Conservation (phyloP, 768 basidiomycete species). For the Lyophyllum semitale region DNA sequence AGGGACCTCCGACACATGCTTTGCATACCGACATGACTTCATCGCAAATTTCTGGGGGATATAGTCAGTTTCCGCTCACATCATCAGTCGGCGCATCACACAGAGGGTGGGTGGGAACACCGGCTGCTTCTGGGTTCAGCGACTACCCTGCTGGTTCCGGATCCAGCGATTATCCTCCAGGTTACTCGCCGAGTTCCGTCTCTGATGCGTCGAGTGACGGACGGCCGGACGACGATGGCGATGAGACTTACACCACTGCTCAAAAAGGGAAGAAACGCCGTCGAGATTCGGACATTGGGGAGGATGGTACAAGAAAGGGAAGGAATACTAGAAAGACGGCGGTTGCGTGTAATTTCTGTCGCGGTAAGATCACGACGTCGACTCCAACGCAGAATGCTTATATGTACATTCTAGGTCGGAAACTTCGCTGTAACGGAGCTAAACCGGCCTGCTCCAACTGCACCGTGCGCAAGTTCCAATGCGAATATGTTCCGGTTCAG, state of each 20-base stretch:
- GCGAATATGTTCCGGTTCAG: slow-evolving; percentile 52
- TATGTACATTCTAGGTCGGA: slow-evolving; percentile 50
- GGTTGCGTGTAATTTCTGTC: slow-evolving; percentile 79
- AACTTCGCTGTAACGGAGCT: slow-evolving; percentile 72
- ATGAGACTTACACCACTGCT: slow-evolving; percentile 20
- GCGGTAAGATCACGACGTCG: slow-evolving; percentile 45
- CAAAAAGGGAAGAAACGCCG: slow-evolving; percentile 32
- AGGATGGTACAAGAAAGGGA: slow-evolving; percentile 26
- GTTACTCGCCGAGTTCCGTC: slow-evolving; percentile 19
- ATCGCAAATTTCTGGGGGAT: slow-evolving; percentile 5
- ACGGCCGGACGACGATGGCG: slow-evolving; percentile 24
- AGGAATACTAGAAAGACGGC: slow-evolving; percentile 48
- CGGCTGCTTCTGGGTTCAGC: slow-evolving; percentile 3
- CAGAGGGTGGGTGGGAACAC: slow-evolving; percentile 11
- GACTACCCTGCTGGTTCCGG: slow-evolving; percentile 9
- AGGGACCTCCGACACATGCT: not conserved
- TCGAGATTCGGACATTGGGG: slow-evolving; percentile 26
- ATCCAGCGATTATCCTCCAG: slow-evolving; percentile 13
- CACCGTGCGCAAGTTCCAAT: slow-evolving; percentile 48
- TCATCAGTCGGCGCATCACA: slow-evolving; percentile 14
- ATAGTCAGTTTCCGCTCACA: slow-evolving; percentile 9
- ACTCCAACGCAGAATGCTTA: not conserved
- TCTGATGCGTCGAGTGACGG: slow-evolving; percentile 22
- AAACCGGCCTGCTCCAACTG: slow-evolving; percentile 69
- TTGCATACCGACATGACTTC: slow-evolving; percentile 6